Conservation (phyloP, 164 flowering plant species). For the Tetracentron sinense region DNA sequence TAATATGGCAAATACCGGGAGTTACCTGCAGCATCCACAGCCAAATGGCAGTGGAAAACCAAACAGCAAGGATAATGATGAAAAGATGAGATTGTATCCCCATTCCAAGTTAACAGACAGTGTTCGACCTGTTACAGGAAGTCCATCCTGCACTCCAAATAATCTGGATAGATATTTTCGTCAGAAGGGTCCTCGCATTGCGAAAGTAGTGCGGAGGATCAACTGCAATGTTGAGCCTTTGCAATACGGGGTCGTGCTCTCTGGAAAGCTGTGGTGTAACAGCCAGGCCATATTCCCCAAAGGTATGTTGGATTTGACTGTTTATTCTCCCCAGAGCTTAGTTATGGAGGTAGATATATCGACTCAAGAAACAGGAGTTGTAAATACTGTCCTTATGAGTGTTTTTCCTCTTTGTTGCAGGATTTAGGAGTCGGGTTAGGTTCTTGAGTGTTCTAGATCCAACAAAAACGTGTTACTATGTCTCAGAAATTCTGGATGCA, state of each 20-base stretch:
- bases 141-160: conserved; percentile 35
- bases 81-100: conserved; percentile 23
- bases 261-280: conserved; percentile 76
- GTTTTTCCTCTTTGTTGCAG: conserved; percentile 40
- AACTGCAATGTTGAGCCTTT: conserved; percentile 77
- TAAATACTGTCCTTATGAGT: neutral
- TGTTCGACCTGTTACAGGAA: conserved; percentile 24
- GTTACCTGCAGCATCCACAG: conserved; percentile 17
- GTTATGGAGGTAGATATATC: neutral
- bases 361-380: neutral
- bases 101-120: conserved; percentile 25
- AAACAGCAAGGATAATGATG: conserved; percentile 25
- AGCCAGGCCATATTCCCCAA: conserved; percentile 80
- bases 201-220: conserved; percentile 79
- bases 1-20: conserved; percentile 19
- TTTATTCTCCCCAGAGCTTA: neutral
- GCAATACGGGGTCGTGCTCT: conserved; percentile 58
- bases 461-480: conserved; percentile 52
- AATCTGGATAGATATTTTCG: conserved; percentile 49
- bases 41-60: conserved; percentile 22
- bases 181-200: conserved; percentile 93
- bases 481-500: conserved; percentile 85
- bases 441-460: conserved; percentile 79
- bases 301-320: conserved; percentile 41
- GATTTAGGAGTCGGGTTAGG: conserved; percentile 81